Base-by-base conservation (phyloP, 2,329 filamentous ascomycete genomes). In the Aureobasidium sp. region DNA sequence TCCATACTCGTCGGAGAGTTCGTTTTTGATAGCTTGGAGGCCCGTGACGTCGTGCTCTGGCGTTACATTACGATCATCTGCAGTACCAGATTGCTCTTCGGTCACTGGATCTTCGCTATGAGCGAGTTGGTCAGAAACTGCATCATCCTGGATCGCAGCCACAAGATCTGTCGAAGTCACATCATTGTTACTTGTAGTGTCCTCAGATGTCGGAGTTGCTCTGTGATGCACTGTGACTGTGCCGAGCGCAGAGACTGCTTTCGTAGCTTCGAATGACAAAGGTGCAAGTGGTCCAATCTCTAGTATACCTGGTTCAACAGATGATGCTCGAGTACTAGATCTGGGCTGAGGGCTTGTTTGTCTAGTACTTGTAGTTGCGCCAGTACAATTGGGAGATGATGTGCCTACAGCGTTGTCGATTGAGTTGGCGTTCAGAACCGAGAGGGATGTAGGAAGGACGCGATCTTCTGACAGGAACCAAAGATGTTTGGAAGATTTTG, bases 1-100 rank as follows among this genome's bases (percentile, higher is more conserved):
- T 15, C 20, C 58, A 31, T 40, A 10, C 18, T 50, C 29, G 10
- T 50, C 45, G 1, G n/a, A 61, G 47, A 29, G 3, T 18, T 61
- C 45, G 18, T 51, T 33, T 29, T 61, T 61, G 58, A 61, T 10
- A 11, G 43, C 31, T 61, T 61, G 58, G 18, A 51, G 29, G 10
- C 45, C 45, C 25, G 43, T 50, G 6, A 33, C 43, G 25, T 61
- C 58, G 1, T 33, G 3, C 29, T 48, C 33, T 27, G 56, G 43
- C 16, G 4, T 25, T 43, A 27, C 9, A 8, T 15, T 11, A 16
- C 11, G 2, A 25, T 15, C 16, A 15, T 43, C 3, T 16, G 29
- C 6, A 29, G 29, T 27, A 5, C 11, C 23, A 25, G 4, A 20
- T 16, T 18, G 25, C 25, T 58, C 54, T 4, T 8, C 11, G 9